These are phyloP conservation scores for Colletotrichum sp. DNA, from an alignment of 2,329 filamentous ascomycete species.

Conservation along the genomic window DNA sequence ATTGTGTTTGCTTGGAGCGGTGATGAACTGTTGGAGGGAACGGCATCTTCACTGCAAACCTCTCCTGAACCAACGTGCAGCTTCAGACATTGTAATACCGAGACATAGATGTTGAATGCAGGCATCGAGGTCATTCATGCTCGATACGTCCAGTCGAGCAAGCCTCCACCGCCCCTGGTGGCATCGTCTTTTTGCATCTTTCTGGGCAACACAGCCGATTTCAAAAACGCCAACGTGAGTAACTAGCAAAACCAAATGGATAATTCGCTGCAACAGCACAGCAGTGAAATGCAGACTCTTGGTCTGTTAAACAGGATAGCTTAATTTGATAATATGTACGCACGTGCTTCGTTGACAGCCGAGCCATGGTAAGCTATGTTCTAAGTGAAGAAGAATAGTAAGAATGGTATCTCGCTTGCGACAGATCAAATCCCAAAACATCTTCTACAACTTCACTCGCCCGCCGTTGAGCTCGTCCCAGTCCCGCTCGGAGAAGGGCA, in stretches of 20 bases:
- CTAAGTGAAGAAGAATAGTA: background rate
- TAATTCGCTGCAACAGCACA: background rate
- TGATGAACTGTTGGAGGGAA: background rate
- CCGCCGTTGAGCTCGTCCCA: constrained; percentile 74
- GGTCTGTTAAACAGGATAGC: background rate
- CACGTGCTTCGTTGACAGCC: background rate
- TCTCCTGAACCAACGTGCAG: background rate
- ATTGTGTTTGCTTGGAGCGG: background rate
- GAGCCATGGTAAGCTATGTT: background rate
- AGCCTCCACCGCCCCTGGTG: background rate
- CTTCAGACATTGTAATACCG: background rate
- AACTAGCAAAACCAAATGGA: background rate
- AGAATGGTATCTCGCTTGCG: constrained; percentile 16
- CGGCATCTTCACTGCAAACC: background rate
- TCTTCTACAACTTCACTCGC: constrained; percentile 68
- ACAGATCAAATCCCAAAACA: background rate
- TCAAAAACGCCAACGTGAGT: background rate
- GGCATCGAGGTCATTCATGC: background rate
- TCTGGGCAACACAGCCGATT: background rate
- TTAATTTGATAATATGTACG: background rate
- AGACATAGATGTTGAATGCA: background rate
- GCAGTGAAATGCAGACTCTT: background rate
- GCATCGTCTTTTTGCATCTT: background rate
- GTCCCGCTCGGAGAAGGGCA: constrained; percentile 68
- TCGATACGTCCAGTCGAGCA: background rate